Percentiles rank a stretch among this genome's conserved stretches.
Evolutionary conservation across 176 grass and related monocot species (phyloP).

Genomic region (Musa beccarii): DNA sequence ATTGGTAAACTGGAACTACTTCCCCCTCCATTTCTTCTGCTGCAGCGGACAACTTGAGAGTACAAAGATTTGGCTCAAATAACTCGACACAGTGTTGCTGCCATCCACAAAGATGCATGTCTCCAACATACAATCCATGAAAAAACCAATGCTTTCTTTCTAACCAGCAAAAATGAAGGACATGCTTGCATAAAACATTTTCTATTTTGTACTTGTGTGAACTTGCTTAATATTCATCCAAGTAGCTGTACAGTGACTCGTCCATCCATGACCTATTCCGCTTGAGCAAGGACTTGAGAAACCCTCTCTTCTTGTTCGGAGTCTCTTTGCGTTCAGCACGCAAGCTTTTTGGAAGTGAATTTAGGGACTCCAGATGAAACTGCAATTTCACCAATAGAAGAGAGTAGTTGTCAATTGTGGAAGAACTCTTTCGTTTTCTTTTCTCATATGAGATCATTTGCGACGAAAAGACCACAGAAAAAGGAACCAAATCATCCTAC

Average conservation of each 20-base stretch:
- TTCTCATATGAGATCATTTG: neutral
- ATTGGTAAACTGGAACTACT: too few relatives aligned
- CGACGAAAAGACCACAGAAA: neutral
- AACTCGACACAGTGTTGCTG: too few relatives aligned
- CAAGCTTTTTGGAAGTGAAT: neutral
- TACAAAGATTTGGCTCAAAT: too few relatives aligned
- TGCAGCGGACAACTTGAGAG: too few relatives aligned
- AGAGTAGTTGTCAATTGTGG: too few relatives aligned
- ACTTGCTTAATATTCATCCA: constrained; percentile 68
- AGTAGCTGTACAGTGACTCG: constrained; percentile 81
- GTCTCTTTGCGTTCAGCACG: constrained; percentile 30
- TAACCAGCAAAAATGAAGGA: too few relatives aligned
- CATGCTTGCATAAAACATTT: too few relatives aligned
- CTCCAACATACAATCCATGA: too few relatives aligned
- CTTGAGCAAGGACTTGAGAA: constrained; percentile 72
- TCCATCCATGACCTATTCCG: constrained; percentile 67
- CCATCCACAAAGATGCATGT: too few relatives aligned
- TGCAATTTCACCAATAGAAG: neutral
- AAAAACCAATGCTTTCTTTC: too few relatives aligned
- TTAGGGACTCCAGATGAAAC: neutral
- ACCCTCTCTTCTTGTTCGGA: constrained; percentile 57
- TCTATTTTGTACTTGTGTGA: neutral
- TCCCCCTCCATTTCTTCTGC: too few relatives aligned
- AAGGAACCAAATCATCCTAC: neutral
- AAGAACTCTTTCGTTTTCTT: constrained; percentile 1